Percentiles rank a stretch among this genome's conserved stretches.
Conservation (phyloP, 176 grass and related monocot species). For the Bromus sterilis region DNA sequence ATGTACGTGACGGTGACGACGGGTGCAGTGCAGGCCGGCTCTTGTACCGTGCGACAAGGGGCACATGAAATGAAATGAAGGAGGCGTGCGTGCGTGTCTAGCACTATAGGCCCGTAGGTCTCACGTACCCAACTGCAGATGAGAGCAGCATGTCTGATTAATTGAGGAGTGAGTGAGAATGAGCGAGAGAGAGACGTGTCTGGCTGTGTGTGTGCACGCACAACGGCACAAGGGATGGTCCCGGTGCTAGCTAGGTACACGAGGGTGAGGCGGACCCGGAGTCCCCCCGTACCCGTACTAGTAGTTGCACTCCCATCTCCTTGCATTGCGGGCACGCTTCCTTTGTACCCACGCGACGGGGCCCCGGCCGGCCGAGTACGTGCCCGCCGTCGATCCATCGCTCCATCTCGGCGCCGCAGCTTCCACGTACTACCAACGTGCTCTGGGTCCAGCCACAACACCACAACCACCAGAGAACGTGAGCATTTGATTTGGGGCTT, state of each 20-base stretch:
- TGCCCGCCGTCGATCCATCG: too few relatives aligned
- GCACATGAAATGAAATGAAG: conserved; percentile 17
- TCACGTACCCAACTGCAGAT: neutral
- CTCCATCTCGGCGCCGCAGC: too few relatives aligned
- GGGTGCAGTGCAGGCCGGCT: neutral
- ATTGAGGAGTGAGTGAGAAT: too few relatives aligned
- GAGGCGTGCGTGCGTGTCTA: neutral
- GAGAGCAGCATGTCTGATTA: too few relatives aligned
- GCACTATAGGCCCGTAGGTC: too few relatives aligned
- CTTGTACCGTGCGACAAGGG: neutral
- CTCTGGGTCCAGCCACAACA: neutral
- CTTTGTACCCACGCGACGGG: neutral
- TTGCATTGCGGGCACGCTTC: conserved; percentile 2
- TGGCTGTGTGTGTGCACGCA: neutral
- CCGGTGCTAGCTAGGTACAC: neutral
- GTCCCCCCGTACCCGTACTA: neutral
- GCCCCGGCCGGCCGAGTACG: too few relatives aligned
- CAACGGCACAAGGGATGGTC: neutral
- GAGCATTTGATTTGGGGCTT: neutral
- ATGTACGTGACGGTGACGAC: neutral
- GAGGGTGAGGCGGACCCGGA: neutral
- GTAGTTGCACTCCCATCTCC: neutral
- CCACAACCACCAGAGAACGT: neutral
- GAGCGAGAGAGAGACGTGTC: neutral
- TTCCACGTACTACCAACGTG: neutral